phyloP scores from a whole-genome alignment of 768 basidiomycete species.

The Cystobasidium onofrii region DNA sequence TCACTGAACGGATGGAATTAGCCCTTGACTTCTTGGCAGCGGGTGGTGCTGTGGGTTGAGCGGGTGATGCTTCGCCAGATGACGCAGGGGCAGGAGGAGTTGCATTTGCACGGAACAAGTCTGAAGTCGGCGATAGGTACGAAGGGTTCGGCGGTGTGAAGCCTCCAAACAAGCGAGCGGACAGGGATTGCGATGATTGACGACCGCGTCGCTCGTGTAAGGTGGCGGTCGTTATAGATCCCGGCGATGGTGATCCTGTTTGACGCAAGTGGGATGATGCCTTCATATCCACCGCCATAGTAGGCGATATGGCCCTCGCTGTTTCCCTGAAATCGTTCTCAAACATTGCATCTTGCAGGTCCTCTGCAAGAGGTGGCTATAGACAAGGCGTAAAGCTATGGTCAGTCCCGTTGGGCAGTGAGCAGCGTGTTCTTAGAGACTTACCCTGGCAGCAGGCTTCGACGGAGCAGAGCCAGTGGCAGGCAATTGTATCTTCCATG shows the following conservation, averaged over 20 bases:
- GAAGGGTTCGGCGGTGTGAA: neutral
- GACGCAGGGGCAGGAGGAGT: neutral
- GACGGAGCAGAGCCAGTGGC: neutral
- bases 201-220: constrained; percentile 16
- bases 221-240: neutral
- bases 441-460: neutral
- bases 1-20: constrained; percentile 7
- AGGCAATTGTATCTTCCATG: neutral
- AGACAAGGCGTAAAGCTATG: neutral
- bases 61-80: neutral
- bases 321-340: constrained; percentile 12
- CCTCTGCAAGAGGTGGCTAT: constrained; percentile 4
- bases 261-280: neutral
- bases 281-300: neutral
- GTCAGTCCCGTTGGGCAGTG: neutral
- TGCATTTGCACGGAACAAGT: neutral
- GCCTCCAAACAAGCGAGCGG: constrained; percentile 12
- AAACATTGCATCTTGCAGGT: constrained; percentile 29
- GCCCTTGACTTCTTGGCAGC: constrained; percentile 5
- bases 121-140: neutral
- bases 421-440: neutral
- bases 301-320: neutral
- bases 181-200: constrained; percentile 7
- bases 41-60: neutral
- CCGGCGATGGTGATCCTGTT: constrained; percentile 4